Base-by-base conservation (phyloP, 768 basidiomycete genomes). In the Tubosaeta brunneosetosa region DNA sequence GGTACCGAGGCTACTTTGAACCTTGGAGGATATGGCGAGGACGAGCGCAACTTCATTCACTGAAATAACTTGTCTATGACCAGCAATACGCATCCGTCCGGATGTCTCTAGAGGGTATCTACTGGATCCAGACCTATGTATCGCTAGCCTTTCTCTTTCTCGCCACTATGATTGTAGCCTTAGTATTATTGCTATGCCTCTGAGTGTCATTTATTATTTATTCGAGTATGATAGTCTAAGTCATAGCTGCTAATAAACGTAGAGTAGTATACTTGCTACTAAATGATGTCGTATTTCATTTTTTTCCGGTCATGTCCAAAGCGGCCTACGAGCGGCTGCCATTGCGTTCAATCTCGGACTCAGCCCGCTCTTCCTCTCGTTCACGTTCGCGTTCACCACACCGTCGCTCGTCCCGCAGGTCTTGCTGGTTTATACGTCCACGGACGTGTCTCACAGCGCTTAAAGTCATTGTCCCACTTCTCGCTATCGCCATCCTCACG, bases 271-370 rank as follows among this genome's bases (percentile, higher is more conserved):
- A 9, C 9, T 6, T 29, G 29, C 29, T 37, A 16, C 16, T 37
- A 37, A n/a, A n/a, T n/a, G n/a, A n/a, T 37, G 36, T n/a, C 33
- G n/a, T 37, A 48, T 31, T 29, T n/a, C 17, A 22, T 22, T 44
- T 29, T 32, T 47, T 43, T 17, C 4, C 33, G 26, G 51, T n/a
- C 56, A 68, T 76, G 78, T 70, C 73, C 36, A 68, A 71, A 53
- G 64, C 61, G 52, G 71, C 69, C 47, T 76, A 80, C 66, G 77
- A 77, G 58, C 74, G 77, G 46, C 71, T 80, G 12, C 80, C 80
- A 31, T 72, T 79, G 71, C 78, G 78, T 65, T 72, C 73, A 22
- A 61, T 64, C 55, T 69, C 62, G 66, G 51, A 71, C 63, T 54
- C 63, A 60, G 38, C 65, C 13, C 63, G 61, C 31, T 53, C 50